Conservation (phyloP, 1,284 basidiomycete species). For the Rhizopogon parksii region DNA sequence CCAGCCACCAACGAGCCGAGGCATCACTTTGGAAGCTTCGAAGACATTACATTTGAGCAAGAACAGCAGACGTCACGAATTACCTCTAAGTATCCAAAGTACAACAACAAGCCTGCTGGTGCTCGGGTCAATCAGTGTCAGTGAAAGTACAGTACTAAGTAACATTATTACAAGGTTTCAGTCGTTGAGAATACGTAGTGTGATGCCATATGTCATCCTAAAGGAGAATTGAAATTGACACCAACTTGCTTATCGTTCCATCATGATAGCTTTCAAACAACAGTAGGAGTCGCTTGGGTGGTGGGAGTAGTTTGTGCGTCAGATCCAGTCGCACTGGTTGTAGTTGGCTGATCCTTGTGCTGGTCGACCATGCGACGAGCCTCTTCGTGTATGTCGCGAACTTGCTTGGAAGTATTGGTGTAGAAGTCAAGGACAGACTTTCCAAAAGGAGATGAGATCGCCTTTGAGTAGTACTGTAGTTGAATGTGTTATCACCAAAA, state of each 20-base stretch:
- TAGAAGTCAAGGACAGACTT: constrained; percentile 73
- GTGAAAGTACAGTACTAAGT: background rate
- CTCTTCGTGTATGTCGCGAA: constrained; percentile 83
- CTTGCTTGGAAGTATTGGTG: constrained; percentile 74
- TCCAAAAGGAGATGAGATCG: constrained; percentile 70
- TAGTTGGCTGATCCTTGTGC: constrained; percentile 37
- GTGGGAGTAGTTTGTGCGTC: constrained; percentile 10
- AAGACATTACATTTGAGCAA: no score
- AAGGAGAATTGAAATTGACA: background rate
- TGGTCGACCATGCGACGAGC: constrained; percentile 67
- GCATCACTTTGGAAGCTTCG: no score
- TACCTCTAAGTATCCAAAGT: no score
- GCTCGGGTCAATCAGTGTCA: no score
- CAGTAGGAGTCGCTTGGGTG: constrained; percentile 1
- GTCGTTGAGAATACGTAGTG: constrained; percentile 1
- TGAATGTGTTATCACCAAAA: constrained; percentile 4
- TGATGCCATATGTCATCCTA: background rate
- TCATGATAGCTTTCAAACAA: background rate
- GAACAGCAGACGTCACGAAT: no score
- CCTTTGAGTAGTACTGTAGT: constrained; percentile 70
- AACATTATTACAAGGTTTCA: background rate
- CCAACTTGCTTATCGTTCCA: background rate
- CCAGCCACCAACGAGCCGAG: no score
- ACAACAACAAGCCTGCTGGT: no score
- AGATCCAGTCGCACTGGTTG: constrained; percentile 6